A percentile compares a stretch with the other conserved stretches of the same genome.
These are phyloP conservation scores for Chlamydomonas urium DNA, from an alignment of 139 green algal genomes.

Conservation along the genomic window DNA sequence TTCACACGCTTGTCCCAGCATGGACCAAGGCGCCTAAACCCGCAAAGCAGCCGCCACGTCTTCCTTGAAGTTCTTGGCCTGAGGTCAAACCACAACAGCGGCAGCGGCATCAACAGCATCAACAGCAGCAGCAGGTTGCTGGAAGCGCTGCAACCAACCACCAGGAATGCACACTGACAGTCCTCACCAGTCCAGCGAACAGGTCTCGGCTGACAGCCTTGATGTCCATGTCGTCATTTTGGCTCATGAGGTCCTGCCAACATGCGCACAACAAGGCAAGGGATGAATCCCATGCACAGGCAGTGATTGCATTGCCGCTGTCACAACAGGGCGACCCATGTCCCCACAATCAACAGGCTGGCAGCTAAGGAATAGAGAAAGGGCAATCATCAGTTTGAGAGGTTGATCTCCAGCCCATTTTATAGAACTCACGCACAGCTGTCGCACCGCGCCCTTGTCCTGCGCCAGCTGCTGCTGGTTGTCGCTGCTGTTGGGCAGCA, in stretches of 20 bases:
- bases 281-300: too few relatives aligned
- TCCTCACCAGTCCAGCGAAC: background rate
- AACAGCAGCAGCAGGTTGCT: too few relatives aligned
- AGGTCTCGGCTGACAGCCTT: slow-evolving; percentile 1
- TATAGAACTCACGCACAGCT: background rate
- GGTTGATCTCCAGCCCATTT: background rate
- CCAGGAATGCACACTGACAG: too few relatives aligned
- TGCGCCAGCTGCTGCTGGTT: background rate
- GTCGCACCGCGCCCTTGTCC: background rate
- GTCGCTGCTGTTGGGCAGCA: background rate
- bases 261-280: background rate
- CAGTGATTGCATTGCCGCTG: background rate
- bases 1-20: too few relatives aligned
- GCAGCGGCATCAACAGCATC: too few relatives aligned
- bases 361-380: background rate
- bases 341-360: background rate
- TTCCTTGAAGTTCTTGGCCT: too few relatives aligned
- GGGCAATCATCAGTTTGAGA: background rate
- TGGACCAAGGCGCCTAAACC: too few relatives aligned
- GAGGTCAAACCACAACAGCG: too few relatives aligned
- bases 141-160: too few relatives aligned
- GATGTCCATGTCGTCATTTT: slow-evolving; percentile 7
- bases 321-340: background rate
- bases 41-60: too few relatives aligned
- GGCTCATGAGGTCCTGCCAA: background rate